These are phyloP conservation scores for Zasmidium angulare DNA, from an alignment of 2,329 filamentous ascomycete species.

Conservation along the genomic window DNA sequence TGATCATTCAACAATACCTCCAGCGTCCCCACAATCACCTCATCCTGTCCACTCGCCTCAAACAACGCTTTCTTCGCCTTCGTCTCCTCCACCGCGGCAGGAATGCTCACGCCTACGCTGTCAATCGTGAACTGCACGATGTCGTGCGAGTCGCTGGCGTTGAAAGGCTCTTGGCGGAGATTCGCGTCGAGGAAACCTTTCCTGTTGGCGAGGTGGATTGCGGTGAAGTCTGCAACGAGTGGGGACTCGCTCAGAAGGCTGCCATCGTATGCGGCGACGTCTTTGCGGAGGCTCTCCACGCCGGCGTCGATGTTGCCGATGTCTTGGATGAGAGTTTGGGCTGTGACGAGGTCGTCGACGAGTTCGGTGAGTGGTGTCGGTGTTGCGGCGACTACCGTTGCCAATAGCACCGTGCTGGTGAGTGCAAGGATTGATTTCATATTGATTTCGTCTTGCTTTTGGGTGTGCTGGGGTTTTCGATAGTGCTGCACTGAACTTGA, in stretches of 20 bases:
- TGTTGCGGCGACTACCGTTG: neutral
- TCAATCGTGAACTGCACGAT: constrained; percentile 22
- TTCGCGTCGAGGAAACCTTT: constrained; percentile 25
- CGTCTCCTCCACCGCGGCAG: constrained; percentile 19
- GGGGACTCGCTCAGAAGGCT: constrained; percentile 11
- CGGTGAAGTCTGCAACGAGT: constrained; percentile 20
- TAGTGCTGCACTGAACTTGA: too few species aligned
- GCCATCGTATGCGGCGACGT: constrained; percentile 15
- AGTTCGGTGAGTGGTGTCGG: neutral
- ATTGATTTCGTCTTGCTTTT: too few species aligned
- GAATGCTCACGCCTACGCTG: constrained; percentile 22
- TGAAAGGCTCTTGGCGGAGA: constrained; percentile 16
- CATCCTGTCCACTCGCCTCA: constrained; percentile 10
- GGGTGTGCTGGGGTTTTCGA: too few species aligned
- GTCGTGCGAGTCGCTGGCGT: constrained; percentile 15
- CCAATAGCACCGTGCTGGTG: neutral
- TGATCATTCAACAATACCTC: constrained; percentile 21
- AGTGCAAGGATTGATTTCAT: neutral
- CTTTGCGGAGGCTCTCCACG: constrained; percentile 18
- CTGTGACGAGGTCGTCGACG: constrained; percentile 15
- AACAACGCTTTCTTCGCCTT: constrained; percentile 22
- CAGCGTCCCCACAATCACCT: constrained; percentile 21
- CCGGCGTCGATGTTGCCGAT: constrained; percentile 23
- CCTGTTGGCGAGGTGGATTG: constrained; percentile 26
- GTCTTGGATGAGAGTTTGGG: constrained; percentile 21